phyloP scores from a whole-genome alignment of 805 yeast genomes.

The Ogataea haglerorum region DNA sequence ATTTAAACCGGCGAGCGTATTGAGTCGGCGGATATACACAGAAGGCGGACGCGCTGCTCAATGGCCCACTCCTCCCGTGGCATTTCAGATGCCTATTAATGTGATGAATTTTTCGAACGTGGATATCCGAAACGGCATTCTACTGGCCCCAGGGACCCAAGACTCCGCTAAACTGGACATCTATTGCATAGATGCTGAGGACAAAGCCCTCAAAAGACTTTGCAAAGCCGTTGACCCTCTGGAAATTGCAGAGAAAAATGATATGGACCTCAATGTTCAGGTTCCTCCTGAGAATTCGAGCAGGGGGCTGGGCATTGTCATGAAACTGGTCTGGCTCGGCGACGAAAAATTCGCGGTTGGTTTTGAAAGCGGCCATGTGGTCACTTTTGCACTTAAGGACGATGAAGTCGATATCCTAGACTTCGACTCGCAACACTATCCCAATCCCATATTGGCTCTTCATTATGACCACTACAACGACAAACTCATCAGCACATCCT shows the following conservation, averaged over 20 bases:
- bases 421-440: constrained; percentile 38
- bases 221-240: constrained; percentile 34
- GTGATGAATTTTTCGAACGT: constrained; percentile 69
- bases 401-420: constrained; percentile 18
- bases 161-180: constrained; percentile 66
- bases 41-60: constrained; percentile 21
- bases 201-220: constrained; percentile 28
- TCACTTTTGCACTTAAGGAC: constrained; percentile 27
- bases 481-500: constrained; percentile 43
- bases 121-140: constrained; percentile 31
- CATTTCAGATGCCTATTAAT: constrained; percentile 62
- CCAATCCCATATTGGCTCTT: constrained; percentile 54
- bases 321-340: constrained; percentile 48
- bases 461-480: constrained; percentile 26
- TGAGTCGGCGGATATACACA: constrained; percentile 17
- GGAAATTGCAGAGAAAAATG: constrained; percentile 24
- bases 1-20: constrained; percentile 14
- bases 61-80: constrained; percentile 24
- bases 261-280: constrained; percentile 21
- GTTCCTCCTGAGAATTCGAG: constrained; percentile 15
- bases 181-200: constrained; percentile 36
- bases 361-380: constrained; percentile 69
- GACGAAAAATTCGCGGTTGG: constrained; percentile 46
- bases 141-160: constrained; percentile 61
- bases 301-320: constrained; percentile 59